Percentiles rank a stretch among this genome's conserved stretches.
phyloP scores from a whole-genome alignment of 2,329 filamentous ascomycete species.

The Zasmidium citrigriseum region DNA sequence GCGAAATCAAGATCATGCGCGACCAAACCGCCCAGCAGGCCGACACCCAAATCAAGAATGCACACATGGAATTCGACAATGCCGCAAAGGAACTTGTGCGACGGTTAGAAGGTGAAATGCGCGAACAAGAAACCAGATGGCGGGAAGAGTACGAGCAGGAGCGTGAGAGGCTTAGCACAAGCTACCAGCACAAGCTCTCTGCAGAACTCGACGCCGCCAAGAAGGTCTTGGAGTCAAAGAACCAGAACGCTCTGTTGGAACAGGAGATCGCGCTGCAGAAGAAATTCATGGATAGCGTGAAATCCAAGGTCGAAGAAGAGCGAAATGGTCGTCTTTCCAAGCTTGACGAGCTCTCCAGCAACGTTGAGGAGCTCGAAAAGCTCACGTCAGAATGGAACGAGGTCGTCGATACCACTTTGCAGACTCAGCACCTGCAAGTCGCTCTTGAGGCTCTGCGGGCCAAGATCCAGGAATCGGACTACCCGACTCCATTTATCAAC shows the following conservation, averaged over 20 bases:
- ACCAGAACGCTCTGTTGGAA: constrained; percentile 83
- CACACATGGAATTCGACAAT: constrained; percentile 77
- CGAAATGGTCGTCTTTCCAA: constrained; percentile 83
- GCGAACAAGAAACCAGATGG: constrained; percentile 78
- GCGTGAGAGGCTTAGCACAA: constrained; percentile 73
- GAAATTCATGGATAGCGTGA: constrained; percentile 76
- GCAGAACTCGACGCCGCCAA: constrained; percentile 77
- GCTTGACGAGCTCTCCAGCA: constrained; percentile 74
- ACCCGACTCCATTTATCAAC: constrained; percentile 78
- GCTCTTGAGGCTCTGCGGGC: constrained; percentile 90
- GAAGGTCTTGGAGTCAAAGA: constrained; percentile 77
- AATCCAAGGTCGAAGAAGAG: constrained; percentile 82
- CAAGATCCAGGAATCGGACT: constrained; percentile 71
- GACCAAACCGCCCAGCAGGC: constrained; percentile 68
- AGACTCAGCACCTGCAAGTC: constrained; percentile 94
- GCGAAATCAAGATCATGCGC: constrained; percentile 75
- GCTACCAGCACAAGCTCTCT: constrained; percentile 78
- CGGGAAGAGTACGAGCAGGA: constrained; percentile 86
- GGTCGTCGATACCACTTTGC: constrained; percentile 85
- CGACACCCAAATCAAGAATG: constrained; percentile 70
- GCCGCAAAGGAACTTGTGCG: constrained; percentile 84
- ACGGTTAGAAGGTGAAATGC: constrained; percentile 82
- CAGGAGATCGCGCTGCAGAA: constrained; percentile 88
- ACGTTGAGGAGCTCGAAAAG: constrained; percentile 80
- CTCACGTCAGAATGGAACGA: constrained; percentile 87